Percentiles rank a stretch among this genome's conserved stretches.
Evolutionary conservation across 2,329 filamentous ascomycete genomes (phyloP).

Genomic region (Scytalidium lignicola): DNA sequence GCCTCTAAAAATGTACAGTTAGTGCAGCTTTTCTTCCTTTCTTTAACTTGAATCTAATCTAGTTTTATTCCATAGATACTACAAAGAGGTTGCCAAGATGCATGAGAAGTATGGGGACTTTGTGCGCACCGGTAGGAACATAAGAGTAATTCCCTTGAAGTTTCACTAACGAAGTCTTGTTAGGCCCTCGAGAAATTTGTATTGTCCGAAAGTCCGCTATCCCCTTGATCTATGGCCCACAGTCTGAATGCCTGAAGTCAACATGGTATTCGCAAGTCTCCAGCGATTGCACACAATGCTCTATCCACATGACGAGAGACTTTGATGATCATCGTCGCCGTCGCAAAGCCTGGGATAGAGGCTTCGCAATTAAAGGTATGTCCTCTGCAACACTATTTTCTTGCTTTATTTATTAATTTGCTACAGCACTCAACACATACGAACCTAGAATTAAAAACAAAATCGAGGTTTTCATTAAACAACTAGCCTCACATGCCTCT

Average conservation of each 20-base stretch:
- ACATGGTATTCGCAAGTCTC: conserved; percentile 33
- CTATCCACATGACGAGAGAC: conserved; percentile 34
- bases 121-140: conserved; percentile 29
- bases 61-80: conserved; percentile 5
- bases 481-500: conserved; percentile 9
- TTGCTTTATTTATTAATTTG: background rate
- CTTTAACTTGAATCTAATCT: no score
- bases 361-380: conserved; percentile 19
- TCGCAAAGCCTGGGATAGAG: conserved; percentile 23
- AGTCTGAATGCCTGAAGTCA: conserved; percentile 34
- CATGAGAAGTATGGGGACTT: conserved; percentile 32
- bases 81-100: conserved; percentile 22
- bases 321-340: conserved; percentile 15
- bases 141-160: background rate
- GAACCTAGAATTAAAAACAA: background rate
- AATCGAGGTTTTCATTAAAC: conserved; percentile 29
- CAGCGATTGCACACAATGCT: conserved; percentile 24
- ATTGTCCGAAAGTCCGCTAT: conserved; percentile 22
- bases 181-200: conserved; percentile 29
- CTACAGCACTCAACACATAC: background rate
- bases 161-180: conserved; percentile 12
- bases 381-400: background rate
- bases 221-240: conserved; percentile 29
- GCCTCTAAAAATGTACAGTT: conserved; percentile 17
- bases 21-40: background rate